Evolutionary conservation across 2,329 filamentous ascomycete genomes (phyloP).

Genomic region (Calonectria fujianensis): DNA sequence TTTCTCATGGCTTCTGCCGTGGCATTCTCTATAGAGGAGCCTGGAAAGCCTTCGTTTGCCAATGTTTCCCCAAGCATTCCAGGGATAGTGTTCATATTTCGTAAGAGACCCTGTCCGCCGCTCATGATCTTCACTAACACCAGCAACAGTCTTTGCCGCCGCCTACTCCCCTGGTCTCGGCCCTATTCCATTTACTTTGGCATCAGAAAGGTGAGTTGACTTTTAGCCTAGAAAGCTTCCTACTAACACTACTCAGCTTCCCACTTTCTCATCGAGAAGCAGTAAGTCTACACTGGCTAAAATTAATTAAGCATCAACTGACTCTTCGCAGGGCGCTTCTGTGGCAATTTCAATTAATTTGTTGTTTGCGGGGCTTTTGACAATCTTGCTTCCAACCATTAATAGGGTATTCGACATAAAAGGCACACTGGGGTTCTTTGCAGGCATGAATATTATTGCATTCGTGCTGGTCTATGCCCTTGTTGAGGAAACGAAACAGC

Average conservation of each 20-base stretch:
- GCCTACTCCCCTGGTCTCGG: constrained; percentile 64
- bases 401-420: constrained; percentile 52
- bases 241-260: constrained; percentile 58
- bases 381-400: constrained; percentile 63
- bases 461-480: constrained; percentile 68
- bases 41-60: too few relatives aligned
- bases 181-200: constrained; percentile 70
- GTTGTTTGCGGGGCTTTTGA: constrained; percentile 67
- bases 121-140: constrained; percentile 12
- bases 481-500: constrained; percentile 68
- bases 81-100: constrained; percentile 44
- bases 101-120: not conserved
- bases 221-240: rapidly evolving
- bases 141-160: constrained; percentile 60
- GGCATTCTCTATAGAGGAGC: constrained; percentile 34
- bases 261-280: constrained; percentile 69
- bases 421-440: constrained; percentile 65
- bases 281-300: constrained; percentile 40
- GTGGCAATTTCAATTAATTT: constrained; percentile 69
- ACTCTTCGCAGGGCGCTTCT: constrained; percentile 62
- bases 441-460: constrained; percentile 66
- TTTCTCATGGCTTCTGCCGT: constrained; percentile 45
- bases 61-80: constrained; percentile 18
- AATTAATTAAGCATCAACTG: constrained; percentile 44
- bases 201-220: constrained; percentile 61